Conservation (phyloP, 1,139 yeast genomes). For the Arxiozyma slooffiae region DNA sequence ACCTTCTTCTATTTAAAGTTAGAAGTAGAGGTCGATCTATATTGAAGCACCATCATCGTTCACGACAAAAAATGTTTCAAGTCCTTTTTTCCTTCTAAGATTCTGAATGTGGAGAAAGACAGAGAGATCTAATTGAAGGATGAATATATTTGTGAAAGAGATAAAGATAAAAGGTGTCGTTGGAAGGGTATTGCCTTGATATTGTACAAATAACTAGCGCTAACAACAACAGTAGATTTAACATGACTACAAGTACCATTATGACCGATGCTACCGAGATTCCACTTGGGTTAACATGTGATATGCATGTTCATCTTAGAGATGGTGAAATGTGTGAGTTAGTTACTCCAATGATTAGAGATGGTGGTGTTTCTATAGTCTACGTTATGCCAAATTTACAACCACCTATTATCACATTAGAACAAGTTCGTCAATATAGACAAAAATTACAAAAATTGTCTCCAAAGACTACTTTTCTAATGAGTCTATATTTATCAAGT, state of each 20-base stretch:
- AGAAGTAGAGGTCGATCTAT: too few species aligned
- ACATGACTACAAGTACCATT: not conserved
- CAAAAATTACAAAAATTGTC: conserved; percentile 52
- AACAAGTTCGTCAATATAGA: conserved; percentile 64
- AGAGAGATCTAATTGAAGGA: too few species aligned
- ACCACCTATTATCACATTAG: conserved; percentile 84
- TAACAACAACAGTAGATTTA: too few species aligned
- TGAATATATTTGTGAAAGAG: too few species aligned
- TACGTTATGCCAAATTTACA: conserved; percentile 93
- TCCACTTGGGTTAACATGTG: conserved; percentile 71
- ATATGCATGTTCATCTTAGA: conserved; percentile 91
- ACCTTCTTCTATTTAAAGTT: too few species aligned
- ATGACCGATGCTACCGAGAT: not conserved
- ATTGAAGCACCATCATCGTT: too few species aligned
- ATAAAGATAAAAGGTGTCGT: too few species aligned
- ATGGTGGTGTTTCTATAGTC: conserved; percentile 86
- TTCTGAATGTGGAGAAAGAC: too few species aligned
- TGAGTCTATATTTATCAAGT: conserved; percentile 76
- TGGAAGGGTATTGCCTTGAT: too few species aligned
- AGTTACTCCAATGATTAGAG: conserved; percentile 78
- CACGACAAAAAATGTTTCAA: too few species aligned
- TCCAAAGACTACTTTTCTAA: conserved; percentile 77
- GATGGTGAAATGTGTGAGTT: conserved; percentile 89
- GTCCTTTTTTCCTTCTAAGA: too few species aligned
- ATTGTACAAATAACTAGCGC: too few species aligned